Evolutionary conservation across 805 yeast species (phyloP).

Genomic region (Barnettozyma populi): DNA sequence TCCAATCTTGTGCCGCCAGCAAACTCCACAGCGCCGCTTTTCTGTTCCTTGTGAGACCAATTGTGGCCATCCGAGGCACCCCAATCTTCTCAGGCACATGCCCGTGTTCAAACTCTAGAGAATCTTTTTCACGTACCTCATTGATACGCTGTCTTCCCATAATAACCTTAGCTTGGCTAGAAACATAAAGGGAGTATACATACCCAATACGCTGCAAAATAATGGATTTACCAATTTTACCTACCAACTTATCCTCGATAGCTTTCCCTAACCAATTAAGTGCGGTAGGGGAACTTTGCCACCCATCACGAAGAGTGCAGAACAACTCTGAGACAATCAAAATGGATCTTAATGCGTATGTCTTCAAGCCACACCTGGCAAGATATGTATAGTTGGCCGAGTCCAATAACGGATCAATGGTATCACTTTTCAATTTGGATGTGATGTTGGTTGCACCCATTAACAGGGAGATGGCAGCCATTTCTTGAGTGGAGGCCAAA

Average conservation of each 20-base stretch:
- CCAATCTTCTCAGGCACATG: conserved; percentile 32
- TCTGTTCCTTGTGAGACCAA: conserved; percentile 58
- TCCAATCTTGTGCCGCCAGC: conserved; percentile 71
- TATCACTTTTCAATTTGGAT: conserved; percentile 37
- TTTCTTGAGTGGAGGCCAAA: conserved; percentile 82
- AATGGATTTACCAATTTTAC: conserved; percentile 41
- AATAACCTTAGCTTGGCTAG: conserved; percentile 31
- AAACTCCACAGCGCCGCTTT: conserved; percentile 76
- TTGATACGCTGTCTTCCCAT: conserved; percentile 24
- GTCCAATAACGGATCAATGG: conserved; percentile 46
- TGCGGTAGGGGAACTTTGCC: conserved; percentile 38
- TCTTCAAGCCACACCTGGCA: conserved; percentile 62
- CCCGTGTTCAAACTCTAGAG: conserved; percentile 6
- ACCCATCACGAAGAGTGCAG: conserved; percentile 35
- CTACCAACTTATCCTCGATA: conserved; percentile 40
- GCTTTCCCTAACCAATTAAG: conserved; percentile 40
- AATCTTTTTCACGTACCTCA: conserved; percentile 6
- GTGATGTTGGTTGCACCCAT: conserved; percentile 46
- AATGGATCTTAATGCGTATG: conserved; percentile 65
- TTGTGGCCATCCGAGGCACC: conserved; percentile 32
- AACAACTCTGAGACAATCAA: conserved; percentile 69
- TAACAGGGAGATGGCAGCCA: conserved; percentile 69
- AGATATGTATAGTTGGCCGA: conserved; percentile 69
- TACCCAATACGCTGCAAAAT: conserved; percentile 49
- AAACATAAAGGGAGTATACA: conserved; percentile 42